Percentiles rank a stretch among this genome's conserved stretches.
phyloP scores from a whole-genome alignment of 73 alveolate species.

The Tetrahymena elliotti region DNA sequence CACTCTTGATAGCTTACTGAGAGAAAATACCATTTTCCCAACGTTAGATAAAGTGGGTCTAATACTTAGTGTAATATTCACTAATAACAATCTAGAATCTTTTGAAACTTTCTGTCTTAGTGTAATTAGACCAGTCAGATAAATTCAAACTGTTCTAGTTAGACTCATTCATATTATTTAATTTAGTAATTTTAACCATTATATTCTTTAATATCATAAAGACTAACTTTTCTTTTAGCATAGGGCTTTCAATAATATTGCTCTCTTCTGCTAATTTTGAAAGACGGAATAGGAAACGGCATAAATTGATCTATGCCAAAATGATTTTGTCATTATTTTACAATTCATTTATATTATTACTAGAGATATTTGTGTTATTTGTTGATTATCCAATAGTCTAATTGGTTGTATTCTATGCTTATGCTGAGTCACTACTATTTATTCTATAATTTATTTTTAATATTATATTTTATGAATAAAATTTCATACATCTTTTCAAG shows the following conservation, averaged over 20 bases:
- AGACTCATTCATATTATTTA: conserved; percentile 17
- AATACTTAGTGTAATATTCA: conserved; percentile 1
- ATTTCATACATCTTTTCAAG: conserved; percentile 6
- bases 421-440: not conserved
- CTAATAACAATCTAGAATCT: not conserved
- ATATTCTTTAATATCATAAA: conserved; percentile 22
- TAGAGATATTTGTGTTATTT: not conserved
- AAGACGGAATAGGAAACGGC: conserved; percentile 25
- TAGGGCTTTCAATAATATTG: not conserved
- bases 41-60: conserved; percentile 3
- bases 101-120: not conserved
- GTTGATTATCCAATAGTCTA: not conserved
- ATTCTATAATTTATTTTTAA: not conserved
- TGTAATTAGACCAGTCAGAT: conserved; percentile 4
- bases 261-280: conserved; percentile 20
- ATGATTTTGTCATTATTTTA: conserved; percentile 20
- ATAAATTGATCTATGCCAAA: conserved; percentile 13
- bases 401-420: not conserved
- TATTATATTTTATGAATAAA: not conserved
- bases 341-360: not conserved
- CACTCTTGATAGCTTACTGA: conserved; percentile 11
- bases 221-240: conserved; percentile 19
- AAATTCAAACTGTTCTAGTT: conserved; percentile 8
- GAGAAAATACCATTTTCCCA: conserved; percentile 2
- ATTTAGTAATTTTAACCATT: conserved; percentile 17